A percentile compares a stretch with the other conserved stretches of the same genome.
phyloP scores from a whole-genome alignment of 2,329 filamentous ascomycete species.

The Sporothrix luriei region DNA sequence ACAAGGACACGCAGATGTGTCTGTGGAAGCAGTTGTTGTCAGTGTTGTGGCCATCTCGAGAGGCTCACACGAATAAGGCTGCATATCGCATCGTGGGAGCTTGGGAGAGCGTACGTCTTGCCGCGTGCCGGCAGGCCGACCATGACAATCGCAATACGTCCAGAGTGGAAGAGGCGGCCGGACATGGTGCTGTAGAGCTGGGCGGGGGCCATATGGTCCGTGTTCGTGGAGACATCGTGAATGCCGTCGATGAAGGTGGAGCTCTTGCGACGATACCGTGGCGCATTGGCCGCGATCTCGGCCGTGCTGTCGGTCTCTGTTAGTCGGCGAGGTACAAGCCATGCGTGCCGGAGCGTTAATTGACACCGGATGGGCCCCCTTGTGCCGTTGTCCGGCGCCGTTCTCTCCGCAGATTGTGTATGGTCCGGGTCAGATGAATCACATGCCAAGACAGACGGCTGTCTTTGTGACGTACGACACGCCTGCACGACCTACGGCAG shows the following conservation, averaged over 20 bases:
- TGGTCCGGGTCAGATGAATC: background rate
- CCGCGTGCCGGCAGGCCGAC: conserved; percentile 92
- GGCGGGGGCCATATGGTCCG: conserved; percentile 77
- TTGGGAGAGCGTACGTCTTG: conserved; percentile 70
- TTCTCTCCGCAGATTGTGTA: background rate
- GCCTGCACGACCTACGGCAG: background rate
- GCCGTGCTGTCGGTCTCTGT: conserved; percentile 64
- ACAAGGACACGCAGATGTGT: conserved; percentile 93
- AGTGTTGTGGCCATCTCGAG: background rate
- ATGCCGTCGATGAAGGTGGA: conserved; percentile 97
- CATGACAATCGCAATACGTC: conserved; percentile 94
- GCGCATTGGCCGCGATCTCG: conserved; percentile 87
- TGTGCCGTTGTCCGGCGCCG: background rate
- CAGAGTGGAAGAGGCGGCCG: conserved; percentile 93
- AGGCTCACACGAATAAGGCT: background rate
- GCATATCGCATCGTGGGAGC: background rate
- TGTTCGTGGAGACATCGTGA: conserved; percentile 83
- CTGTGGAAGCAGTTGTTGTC: conserved; percentile 46
- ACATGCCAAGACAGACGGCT: background rate
- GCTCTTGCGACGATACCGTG: conserved; percentile 85
- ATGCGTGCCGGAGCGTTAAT: background rate
- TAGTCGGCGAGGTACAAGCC: background rate
- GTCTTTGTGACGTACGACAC: conserved; percentile 2
- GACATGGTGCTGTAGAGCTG: conserved; percentile 99
- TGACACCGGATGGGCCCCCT: background rate